Evolutionary conservation across 2,329 filamentous ascomycete species (phyloP), one percentile per base, ranked within the genome.

Genomic region (Verticillium zaregamsianum): DNA sequence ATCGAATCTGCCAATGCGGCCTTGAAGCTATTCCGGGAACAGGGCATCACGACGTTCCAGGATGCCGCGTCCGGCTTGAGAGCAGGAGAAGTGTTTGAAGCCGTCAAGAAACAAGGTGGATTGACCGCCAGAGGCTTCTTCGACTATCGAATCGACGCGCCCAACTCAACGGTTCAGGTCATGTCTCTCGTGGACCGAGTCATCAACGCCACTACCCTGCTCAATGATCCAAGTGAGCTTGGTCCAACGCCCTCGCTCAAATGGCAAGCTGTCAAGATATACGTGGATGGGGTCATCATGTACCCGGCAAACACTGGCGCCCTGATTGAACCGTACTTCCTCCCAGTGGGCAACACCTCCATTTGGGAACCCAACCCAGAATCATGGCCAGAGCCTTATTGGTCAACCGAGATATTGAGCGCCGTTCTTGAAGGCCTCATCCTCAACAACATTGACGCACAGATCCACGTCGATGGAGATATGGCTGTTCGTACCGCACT

Each of bases 331-430:
- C 69, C 69, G 0, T 71, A 71, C 39, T 65, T 65, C 62, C 55
- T 59, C 0, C 68, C 68, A 0, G 61, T 68, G 15, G 58, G 58
- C 9, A 64, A 64, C 60, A 40, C 32, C 31, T 61, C 62, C 7
- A 55, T 32, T 15, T 64, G 62, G 62, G 52, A 20, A 17, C 60
- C 58, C 15, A 45, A 63, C 40, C 25, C 58, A 11, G 33, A 40
- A 8, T 31, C 35, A 8, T 39, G 33, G 23, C 56, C 56, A 81
- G 82, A 79, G 81, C 58, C 71, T 0, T 70, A 70, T 55, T 70
- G 68, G 68, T 63, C 64, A 17, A 64, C 65, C 1, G 66, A 65
- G 6, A 60, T 69, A 12, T 66, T 71, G 3, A 62, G 61, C 23
- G 66, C 67, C 56, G 68, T 69, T 0, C 66, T 71, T 0, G 69